Conservation (phyloP, 768 basidiomycete species). For the Mycena albidolilacea region DNA sequence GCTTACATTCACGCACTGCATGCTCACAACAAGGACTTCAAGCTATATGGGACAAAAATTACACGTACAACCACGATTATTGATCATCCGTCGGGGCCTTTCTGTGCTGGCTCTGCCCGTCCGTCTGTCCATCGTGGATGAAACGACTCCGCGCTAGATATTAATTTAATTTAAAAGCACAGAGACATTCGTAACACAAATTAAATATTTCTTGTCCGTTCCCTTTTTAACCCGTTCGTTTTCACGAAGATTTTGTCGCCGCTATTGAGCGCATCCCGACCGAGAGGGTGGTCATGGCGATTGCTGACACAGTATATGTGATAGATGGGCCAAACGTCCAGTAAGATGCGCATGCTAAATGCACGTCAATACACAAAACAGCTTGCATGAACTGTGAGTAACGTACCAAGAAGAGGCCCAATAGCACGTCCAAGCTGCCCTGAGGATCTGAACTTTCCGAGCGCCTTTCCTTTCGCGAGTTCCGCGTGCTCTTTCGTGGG, state of each 20-base stretch:
- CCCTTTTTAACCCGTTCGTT: slow-evolving; percentile 14
- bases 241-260: slow-evolving; percentile 36
- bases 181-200: slow-evolving; percentile 40
- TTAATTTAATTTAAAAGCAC: slow-evolving; percentile 39
- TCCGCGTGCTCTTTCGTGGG: slow-evolving; percentile 68
- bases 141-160: slow-evolving; percentile 30
- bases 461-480: slow-evolving; percentile 86
- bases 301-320: slow-evolving; percentile 78
- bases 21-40: slow-evolving; percentile 27
- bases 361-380: slow-evolving; percentile 34
- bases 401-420: slow-evolving; percentile 89
- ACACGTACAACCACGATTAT: slow-evolving; percentile 34
- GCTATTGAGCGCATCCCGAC: slow-evolving; percentile 68
- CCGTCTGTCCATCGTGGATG: slow-evolving; percentile 24
- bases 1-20: slow-evolving; percentile 33
- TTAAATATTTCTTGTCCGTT: slow-evolving; percentile 34
- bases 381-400: slow-evolving; percentile 26
- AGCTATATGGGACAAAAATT: slow-evolving; percentile 31
- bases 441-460: slow-evolving; percentile 91
- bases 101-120: neutral
- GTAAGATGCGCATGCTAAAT: slow-evolving; percentile 85
- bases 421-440: slow-evolving; percentile 96
- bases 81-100: neutral
- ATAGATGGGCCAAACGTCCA: slow-evolving; percentile 89
- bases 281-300: slow-evolving; percentile 76